These are phyloP conservation scores for Agaricales sp. DNA, from an alignment of 1,284 basidiomycete genomes.

Conservation along the genomic window DNA sequence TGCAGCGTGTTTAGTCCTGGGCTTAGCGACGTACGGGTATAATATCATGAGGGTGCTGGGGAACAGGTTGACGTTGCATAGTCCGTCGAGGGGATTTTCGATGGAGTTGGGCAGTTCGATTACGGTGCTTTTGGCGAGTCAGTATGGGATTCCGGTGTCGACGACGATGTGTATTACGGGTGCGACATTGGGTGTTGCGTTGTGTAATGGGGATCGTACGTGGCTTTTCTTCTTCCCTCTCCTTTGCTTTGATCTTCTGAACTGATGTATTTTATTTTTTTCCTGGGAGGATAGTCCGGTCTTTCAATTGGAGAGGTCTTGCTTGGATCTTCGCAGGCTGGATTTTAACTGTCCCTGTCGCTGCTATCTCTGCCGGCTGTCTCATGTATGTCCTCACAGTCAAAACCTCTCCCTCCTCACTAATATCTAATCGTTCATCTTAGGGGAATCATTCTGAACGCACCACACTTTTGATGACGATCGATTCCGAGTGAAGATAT, in stretches of 20 bases:
- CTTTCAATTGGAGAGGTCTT: not conserved
- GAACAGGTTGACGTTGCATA: slow-evolving; percentile 20
- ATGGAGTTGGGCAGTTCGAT: slow-evolving; percentile 21
- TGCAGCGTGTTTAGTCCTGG: slow-evolving; percentile 17
- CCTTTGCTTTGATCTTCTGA: not conserved
- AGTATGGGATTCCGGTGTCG: slow-evolving; percentile 20
- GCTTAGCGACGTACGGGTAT: slow-evolving; percentile 17
- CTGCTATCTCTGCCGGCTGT: not conserved
- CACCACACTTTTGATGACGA: not conserved
- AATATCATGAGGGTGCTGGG: slow-evolving; percentile 22
- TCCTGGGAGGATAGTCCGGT: no score
- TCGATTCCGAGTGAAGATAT: no score
- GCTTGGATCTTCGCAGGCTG: not conserved
- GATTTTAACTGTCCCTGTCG: not conserved
- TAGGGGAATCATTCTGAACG: not conserved
- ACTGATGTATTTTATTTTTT: not conserved
- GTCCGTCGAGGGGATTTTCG: slow-evolving; percentile 19
- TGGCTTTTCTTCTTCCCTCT: not conserved
- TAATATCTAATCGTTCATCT: not conserved
- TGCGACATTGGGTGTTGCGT: not conserved
- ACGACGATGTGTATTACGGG: not conserved
- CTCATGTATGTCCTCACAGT: not conserved
- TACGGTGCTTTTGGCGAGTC: slow-evolving; percentile 20
- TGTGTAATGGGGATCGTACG: not conserved
- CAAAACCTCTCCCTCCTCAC: not conserved